These are phyloP conservation scores for Austropuccinia psidii DNA, from an alignment of 1,284 basidiomycete species.

Conservation along the genomic window DNA sequence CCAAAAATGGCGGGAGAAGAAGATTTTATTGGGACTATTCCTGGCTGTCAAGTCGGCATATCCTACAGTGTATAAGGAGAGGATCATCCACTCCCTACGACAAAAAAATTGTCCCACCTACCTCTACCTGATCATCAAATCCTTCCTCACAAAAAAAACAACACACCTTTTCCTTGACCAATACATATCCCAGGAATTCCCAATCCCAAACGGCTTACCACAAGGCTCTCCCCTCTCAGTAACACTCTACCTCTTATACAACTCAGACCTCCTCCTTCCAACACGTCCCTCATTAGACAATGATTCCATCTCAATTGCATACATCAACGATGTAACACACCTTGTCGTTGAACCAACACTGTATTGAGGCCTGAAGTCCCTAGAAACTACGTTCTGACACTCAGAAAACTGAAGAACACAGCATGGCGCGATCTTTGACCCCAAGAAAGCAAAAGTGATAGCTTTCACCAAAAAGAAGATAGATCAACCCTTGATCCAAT, in stretches of 20 bases:
- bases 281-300: background rate
- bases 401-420: background rate
- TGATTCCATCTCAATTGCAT: constrained; percentile 1
- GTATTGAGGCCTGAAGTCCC: background rate
- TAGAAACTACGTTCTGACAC: background rate
- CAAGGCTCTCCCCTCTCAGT: constrained; percentile 6
- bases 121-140: background rate
- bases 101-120: background rate
- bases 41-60: constrained; percentile 13
- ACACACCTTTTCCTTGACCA: background rate
- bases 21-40: background rate
- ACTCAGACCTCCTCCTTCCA: background rate
- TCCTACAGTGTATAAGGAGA: constrained; percentile 6
- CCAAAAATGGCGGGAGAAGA: background rate
- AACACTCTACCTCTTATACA: constrained; percentile 12
- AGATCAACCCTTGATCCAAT: background rate
- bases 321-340: constrained; percentile 15
- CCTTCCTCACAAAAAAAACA: background rate
- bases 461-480: background rate
- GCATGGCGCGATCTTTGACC: constrained; percentile 12
- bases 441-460: background rate
- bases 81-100: background rate
- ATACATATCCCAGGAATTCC: background rate
- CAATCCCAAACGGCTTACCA: background rate
- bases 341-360: background rate